Percentiles rank a stretch among this genome's conserved stretches.
Evolutionary conservation across 805 yeast genomes (phyloP).

Genomic region (Lipomyces chichibuensis): DNA sequence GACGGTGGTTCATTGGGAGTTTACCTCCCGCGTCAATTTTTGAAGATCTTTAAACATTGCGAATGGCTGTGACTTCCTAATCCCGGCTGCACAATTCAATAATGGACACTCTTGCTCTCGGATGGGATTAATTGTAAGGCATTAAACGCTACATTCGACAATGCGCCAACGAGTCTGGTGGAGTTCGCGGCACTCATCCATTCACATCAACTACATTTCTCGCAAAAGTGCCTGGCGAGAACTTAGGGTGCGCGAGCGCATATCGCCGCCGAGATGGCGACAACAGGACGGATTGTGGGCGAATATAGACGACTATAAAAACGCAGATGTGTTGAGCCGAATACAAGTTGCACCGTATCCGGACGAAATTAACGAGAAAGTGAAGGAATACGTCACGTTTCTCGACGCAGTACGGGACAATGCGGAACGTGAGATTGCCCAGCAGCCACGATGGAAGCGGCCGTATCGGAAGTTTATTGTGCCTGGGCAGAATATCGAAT

Average conservation of each 20-base stretch:
- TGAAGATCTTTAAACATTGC: too few species aligned
- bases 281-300: neutral
- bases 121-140: neutral
- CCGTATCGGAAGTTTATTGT: neutral
- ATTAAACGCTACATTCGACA: neutral
- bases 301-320: neutral
- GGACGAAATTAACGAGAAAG: neutral
- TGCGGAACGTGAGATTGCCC: neutral
- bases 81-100: neutral
- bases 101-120: neutral
- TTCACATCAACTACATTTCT: neutral
- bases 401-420: constrained; percentile 2
- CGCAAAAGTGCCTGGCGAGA: neutral
- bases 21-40: too few species aligned
- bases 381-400: neutral
- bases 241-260: neutral
- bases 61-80: too few species aligned
- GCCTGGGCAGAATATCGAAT: neutral
- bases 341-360: neutral
- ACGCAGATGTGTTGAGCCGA: neutral
- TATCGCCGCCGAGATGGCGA: constrained; percentile 1
- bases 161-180: neutral
- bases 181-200: neutral
- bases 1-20: too few species aligned
- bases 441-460: neutral